Conservation (phyloP, 495 filamentous ascomycete genomes). For the Astrothelium macrocarpum region DNA sequence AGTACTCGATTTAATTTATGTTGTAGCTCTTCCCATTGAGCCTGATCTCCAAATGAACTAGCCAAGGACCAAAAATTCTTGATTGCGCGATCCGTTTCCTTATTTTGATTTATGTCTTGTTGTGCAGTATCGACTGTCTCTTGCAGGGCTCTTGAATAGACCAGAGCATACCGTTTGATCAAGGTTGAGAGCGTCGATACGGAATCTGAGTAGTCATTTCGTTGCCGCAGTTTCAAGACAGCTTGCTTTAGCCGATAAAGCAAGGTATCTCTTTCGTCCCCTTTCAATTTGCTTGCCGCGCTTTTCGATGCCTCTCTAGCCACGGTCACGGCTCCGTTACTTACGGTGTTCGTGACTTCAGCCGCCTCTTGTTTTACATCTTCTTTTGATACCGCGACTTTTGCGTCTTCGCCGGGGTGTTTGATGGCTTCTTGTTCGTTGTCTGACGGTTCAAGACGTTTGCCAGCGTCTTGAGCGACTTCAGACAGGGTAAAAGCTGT, state of each 20-base stretch:
- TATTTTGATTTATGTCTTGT: conserved; percentile 61
- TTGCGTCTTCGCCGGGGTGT: conserved; percentile 47
- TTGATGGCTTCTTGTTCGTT: conserved; percentile 49
- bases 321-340: conserved; percentile 54
- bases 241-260: conserved; percentile 64
- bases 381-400: conserved; percentile 43
- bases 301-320: conserved; percentile 56
- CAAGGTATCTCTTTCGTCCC: conserved; percentile 62
- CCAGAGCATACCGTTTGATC: conserved; percentile 64
- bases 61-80: conserved; percentile 68
- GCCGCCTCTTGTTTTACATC: conserved; percentile 52
- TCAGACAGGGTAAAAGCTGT: conserved; percentile 68
- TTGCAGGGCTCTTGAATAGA: conserved; percentile 63
- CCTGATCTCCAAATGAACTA: conserved; percentile 62
- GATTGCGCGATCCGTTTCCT: conserved; percentile 63
- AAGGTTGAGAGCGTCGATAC: conserved; percentile 68
- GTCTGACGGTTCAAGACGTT: conserved; percentile 57
- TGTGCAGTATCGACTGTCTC: conserved; percentile 52
- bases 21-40: conserved; percentile 69
- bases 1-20: conserved; percentile 56
- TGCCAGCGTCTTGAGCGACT: conserved; percentile 60
- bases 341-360: conserved; percentile 55
- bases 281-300: conserved; percentile 55
- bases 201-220: conserved; percentile 74
- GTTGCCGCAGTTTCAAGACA: conserved; percentile 63